Percentiles rank a stretch among this genome's conserved stretches.
Conservation (phyloP, 495 filamentous ascomycete genomes). For the Penicillium paradoxum region DNA sequence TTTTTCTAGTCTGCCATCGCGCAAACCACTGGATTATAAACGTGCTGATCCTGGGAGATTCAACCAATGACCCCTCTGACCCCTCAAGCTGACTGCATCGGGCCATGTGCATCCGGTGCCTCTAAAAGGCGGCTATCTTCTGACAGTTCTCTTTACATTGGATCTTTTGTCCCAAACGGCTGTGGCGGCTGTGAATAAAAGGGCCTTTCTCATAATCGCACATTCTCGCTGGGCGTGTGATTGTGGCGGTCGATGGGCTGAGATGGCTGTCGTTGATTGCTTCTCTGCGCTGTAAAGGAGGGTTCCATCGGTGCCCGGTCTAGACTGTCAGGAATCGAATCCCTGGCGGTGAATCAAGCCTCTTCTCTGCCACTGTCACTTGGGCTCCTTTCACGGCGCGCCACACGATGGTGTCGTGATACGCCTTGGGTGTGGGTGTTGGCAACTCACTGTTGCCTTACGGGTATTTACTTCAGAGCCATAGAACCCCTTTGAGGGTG, state of each 20-base stretch:
- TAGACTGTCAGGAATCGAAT: background rate
- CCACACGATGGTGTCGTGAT: background rate
- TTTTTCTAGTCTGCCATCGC: background rate
- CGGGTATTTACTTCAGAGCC: background rate
- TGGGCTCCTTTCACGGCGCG: background rate
- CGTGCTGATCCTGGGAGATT: background rate
- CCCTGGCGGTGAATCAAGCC: background rate
- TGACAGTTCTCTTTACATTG: constrained; percentile 22
- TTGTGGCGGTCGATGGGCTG: constrained; percentile 16
- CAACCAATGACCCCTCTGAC: background rate
- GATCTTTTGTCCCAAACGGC: constrained; percentile 9
- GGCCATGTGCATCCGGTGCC: constrained; percentile 9
- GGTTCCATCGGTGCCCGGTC: background rate
- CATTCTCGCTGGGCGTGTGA: constrained; percentile 20
- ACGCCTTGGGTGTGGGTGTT: background rate
- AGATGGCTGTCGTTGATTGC: constrained; percentile 18
- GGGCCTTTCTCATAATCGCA: constrained; percentile 6
- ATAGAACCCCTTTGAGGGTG: background rate
- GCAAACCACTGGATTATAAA: background rate
- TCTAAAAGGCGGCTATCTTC: constrained; percentile 17
- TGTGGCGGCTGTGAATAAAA: constrained; percentile 22
- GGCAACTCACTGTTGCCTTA: background rate
- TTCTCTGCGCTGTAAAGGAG: background rate
- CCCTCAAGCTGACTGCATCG: background rate
- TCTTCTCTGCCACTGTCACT: background rate